These are phyloP conservation scores for Calocybe cyanea DNA, from an alignment of 768 basidiomycete species.

Conservation along the genomic window DNA sequence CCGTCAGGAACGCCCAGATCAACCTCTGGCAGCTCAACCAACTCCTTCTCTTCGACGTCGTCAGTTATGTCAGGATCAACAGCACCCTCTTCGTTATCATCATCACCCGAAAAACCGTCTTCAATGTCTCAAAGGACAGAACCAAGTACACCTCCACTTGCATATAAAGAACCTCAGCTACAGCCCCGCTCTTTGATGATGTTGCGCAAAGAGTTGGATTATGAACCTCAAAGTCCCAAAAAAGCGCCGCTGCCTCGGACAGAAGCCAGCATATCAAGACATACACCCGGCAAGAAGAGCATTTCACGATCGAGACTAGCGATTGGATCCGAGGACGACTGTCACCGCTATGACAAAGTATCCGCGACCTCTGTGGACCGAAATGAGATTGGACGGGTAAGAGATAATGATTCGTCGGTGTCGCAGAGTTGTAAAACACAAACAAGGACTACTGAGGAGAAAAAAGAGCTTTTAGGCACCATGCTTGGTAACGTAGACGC, in stretches of 20 bases:
- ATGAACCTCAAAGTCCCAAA: constrained; percentile 67
- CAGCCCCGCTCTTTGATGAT: constrained; percentile 56
- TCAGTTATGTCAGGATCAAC: constrained; percentile 39
- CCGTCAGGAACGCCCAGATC: constrained; percentile 33
- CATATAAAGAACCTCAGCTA: constrained; percentile 20
- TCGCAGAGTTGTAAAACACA: constrained; percentile 15
- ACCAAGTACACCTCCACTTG: constrained; percentile 23
- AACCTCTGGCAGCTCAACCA: constrained; percentile 36
- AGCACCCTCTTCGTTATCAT: constrained; percentile 31
- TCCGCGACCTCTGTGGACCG: constrained; percentile 2
- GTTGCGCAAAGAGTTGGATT: constrained; percentile 71
- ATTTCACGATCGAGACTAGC: constrained; percentile 16
- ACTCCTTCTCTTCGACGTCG: constrained; percentile 40
- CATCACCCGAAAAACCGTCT: constrained; percentile 42
- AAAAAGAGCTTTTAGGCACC: constrained; percentile 73
- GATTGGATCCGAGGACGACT: constrained; percentile 17
- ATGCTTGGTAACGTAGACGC: constrained; percentile 92
- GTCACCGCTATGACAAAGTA: constrained; percentile 8
- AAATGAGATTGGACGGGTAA: constrained; percentile 8
- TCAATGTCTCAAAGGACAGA: constrained; percentile 20
- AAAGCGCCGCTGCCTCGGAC: constrained; percentile 29
- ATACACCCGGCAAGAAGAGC: constrained; percentile 11
- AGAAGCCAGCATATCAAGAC: constrained; percentile 15
- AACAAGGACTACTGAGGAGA: constrained; percentile 70
- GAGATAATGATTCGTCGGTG: constrained; percentile 12